phyloP scores from a whole-genome alignment of 2,329 filamentous ascomycete species.

The Alternaria dauci region DNA sequence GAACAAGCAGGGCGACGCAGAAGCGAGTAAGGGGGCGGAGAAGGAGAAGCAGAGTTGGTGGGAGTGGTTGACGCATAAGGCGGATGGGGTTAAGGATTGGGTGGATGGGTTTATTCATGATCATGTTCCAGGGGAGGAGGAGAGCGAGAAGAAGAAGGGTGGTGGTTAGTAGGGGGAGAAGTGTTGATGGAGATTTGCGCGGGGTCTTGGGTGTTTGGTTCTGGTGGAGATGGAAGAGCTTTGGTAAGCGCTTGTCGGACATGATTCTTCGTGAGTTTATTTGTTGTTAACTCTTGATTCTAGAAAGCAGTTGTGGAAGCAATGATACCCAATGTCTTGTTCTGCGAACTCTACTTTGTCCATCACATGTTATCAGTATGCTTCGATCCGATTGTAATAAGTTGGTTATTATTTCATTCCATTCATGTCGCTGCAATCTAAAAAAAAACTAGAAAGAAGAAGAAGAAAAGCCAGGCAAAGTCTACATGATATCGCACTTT shows the following conservation, averaged over 20 bases:
- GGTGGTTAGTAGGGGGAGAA: not conserved
- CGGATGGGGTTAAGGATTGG: slow-evolving; percentile 47
- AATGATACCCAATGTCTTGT: not conserved
- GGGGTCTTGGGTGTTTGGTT: too few relatives aligned
- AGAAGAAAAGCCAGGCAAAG: not conserved
- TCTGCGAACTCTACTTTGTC: too few relatives aligned
- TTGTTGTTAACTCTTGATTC: not conserved
- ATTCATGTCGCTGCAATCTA: not conserved
- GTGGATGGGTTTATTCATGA: slow-evolving; percentile 46
- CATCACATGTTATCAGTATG: not conserved
- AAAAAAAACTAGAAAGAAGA: not conserved
- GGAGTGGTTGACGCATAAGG: slow-evolving; percentile 50
- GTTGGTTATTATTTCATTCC: slow-evolving; percentile 1
- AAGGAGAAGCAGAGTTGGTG: slow-evolving; percentile 38
- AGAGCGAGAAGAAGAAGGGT: not conserved
- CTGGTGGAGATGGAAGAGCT: not conserved
- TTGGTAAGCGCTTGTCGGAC: not conserved
- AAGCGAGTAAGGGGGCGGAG: not conserved
- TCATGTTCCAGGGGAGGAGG: slow-evolving; percentile 28
- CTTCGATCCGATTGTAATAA: not conserved
- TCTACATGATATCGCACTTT: slow-evolving; percentile 74
- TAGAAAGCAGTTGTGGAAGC: not conserved
- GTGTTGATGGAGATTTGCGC: too few relatives aligned
- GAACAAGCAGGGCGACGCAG: not conserved
- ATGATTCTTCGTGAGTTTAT: not conserved